A percentile compares a stretch with the other conserved stretches of the same genome.
Conservation (phyloP, 1,284 basidiomycete genomes). For the Cryptococcus hybrid region DNA sequence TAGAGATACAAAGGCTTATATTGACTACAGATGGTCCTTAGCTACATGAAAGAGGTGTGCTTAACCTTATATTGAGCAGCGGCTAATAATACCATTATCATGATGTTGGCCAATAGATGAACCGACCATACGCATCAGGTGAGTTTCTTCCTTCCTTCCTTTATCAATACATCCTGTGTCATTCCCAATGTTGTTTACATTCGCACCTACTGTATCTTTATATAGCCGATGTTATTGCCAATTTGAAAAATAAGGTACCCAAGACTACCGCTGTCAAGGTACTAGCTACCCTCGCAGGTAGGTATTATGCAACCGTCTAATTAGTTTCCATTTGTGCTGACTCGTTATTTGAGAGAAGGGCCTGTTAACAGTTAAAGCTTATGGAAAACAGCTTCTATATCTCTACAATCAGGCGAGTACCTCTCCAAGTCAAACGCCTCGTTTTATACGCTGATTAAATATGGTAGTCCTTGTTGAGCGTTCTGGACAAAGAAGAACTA, state of each 20-base stretch:
- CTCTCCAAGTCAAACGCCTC: background rate
- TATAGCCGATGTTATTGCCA: slow-evolving; percentile 76
- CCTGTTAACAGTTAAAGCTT: slow-evolving; percentile 37
- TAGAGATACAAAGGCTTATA: background rate
- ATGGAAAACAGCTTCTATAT: slow-evolving; percentile 69
- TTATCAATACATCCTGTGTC: too few relatives aligned
- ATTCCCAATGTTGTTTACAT: too few relatives aligned
- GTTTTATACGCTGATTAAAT: background rate
- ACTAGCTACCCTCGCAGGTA: slow-evolving; percentile 68
- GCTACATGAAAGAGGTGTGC: slow-evolving; percentile 44
- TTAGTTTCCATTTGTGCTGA: background rate
- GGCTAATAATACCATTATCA: background rate
- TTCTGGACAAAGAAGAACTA: slow-evolving; percentile 28
- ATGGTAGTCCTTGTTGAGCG: slow-evolving; percentile 18
- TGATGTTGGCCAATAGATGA: slow-evolving; percentile 24
- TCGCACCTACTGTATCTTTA: background rate
- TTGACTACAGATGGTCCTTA: slow-evolving; percentile 37
- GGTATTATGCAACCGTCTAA: slow-evolving; percentile 23
- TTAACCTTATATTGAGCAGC: background rate
- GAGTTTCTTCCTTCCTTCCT: slow-evolving; percentile 8
- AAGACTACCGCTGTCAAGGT: slow-evolving; percentile 81
- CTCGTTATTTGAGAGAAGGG: slow-evolving; percentile 32
- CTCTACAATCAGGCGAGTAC: slow-evolving; percentile 48
- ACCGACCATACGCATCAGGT: slow-evolving; percentile 44
- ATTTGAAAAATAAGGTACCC: slow-evolving; percentile 78